Conservation (phyloP, 805 yeast genomes). For the Starmerella potacharoeniae region DNA sequence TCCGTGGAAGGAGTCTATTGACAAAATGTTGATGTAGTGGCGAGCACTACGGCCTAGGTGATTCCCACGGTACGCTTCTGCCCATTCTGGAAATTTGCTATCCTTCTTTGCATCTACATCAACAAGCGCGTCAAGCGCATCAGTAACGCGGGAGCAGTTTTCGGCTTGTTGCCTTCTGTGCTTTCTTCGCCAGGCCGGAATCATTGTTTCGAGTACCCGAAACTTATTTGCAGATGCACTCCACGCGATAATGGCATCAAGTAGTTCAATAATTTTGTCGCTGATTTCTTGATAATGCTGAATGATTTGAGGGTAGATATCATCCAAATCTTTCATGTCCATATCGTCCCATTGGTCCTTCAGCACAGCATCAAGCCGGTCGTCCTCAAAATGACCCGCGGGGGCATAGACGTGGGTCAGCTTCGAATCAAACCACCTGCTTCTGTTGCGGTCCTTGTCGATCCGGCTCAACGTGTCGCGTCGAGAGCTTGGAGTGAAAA, state of each 20-base stretch:
- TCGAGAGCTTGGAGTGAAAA: not conserved
- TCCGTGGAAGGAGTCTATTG: conserved; percentile 9
- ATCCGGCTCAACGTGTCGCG: not conserved
- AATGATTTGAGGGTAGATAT: conserved; percentile 3
- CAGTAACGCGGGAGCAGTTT: not conserved
- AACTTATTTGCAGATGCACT: conserved; percentile 20
- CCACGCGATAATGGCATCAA: conserved; percentile 17
- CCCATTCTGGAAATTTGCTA: not conserved
- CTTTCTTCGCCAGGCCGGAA: conserved; percentile 7
- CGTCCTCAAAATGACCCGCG: conserved; percentile 9
- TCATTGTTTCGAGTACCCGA: conserved; percentile 15
- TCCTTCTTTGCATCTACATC: not conserved
- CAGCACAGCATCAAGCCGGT: not conserved
- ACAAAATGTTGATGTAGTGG: conserved; percentile 4
- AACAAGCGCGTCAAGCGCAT: not conserved
- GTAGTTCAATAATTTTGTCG: conserved; percentile 6
- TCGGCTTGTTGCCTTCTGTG: conserved; percentile 1
- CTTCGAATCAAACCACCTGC: not conserved
- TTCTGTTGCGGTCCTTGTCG: not conserved
- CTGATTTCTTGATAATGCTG: conserved; percentile 10
- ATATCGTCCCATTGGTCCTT: not conserved
- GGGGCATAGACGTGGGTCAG: conserved; percentile 6
- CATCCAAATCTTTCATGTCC: conserved; percentile 10
- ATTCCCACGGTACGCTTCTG: not conserved
- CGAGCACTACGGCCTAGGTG: not conserved